Evolutionary conservation across 306 rosid genomes (phyloP), one percentile per base, ranked within the genome.

Genomic region (Castanea crenata): DNA sequence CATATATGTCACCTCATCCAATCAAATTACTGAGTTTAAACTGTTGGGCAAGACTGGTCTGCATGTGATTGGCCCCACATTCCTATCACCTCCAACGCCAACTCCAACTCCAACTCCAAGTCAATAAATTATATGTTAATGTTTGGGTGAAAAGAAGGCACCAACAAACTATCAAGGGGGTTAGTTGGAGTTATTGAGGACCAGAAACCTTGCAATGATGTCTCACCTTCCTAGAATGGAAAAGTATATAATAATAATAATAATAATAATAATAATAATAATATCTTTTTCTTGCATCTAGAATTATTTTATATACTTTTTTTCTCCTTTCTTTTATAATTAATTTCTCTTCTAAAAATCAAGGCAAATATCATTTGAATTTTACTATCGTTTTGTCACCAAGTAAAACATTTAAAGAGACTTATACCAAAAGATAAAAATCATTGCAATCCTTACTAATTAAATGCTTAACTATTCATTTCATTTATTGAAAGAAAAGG

Each of bases 31-130:
- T 58, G 63, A 69, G 64, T 77, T 82, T 63, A 55, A 75, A 62
- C 62, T 56, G 16, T 59, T 29, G 83, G 54, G 71, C 55, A 29
- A 83, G 72, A 78, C 68, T 76, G 75, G 65, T 73, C 64, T 69
- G 56, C 76, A 82, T 76, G 87, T 72, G 85, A 73, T 77, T 81
- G 91, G 90, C 76, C 87, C 88, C 83, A 84, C 88, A 38, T 71
- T 49, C 54, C 80, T 31, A 77, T 86, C 80, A 79, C 27, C 78
- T 55, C 75, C 54, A 54, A 79, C 79, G 80, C 81, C 84, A 38
- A 1, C 78, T 55, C 75, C 54, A 54, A 79, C 82, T 82, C 81
- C 84, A 32, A 32, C 41, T 6, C 46, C 11, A 41, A 41, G 46
- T 41, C 46, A 41, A 41, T 41, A 41, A 10, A 41, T 41, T 41